Evolutionary conservation across 352 stramenopile species (phyloP).

Genomic region (Pelagophyceae sp.): DNA sequence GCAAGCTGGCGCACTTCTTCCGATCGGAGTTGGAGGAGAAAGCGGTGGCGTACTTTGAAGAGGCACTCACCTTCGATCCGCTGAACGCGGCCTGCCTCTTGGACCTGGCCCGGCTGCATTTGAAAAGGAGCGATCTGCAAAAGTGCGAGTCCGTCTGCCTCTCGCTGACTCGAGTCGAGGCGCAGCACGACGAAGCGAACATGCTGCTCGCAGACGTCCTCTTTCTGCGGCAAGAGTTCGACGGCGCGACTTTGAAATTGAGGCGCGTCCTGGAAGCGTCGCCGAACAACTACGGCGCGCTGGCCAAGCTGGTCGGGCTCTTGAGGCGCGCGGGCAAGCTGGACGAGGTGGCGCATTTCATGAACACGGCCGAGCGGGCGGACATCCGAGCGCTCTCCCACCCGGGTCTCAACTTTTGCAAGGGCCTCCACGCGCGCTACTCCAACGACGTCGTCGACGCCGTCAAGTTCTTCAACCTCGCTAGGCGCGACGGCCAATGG

Average conservation of each 20-base stretch:
- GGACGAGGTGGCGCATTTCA: conserved; percentile 52
- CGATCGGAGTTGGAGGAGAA: conserved; percentile 36
- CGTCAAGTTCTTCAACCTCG: conserved; percentile 77
- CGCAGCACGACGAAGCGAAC: conserved; percentile 64
- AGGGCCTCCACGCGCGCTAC: conserved; percentile 72
- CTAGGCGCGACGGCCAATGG: conserved; percentile 70
- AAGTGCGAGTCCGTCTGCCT: conserved; percentile 70
- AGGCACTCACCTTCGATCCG: conserved; percentile 35
- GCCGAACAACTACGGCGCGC: conserved; percentile 73
- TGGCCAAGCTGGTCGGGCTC: conserved; percentile 73
- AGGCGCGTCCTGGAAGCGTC: conserved; percentile 59
- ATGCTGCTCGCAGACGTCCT: conserved; percentile 79
- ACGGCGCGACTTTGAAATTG: background rate
- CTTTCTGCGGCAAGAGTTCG: conserved; percentile 40
- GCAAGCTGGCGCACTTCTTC: conserved; percentile 63
- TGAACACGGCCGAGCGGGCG: conserved; percentile 64
- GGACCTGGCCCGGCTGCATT: conserved; percentile 58
- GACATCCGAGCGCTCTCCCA: conserved; percentile 61
- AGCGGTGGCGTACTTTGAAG: conserved; percentile 32
- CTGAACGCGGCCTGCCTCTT: conserved; percentile 70
- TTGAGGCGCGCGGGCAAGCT: conserved; percentile 70
- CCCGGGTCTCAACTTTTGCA: conserved; percentile 74
- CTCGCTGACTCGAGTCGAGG: conserved; percentile 63
- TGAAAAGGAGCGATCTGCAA: conserved; percentile 62
- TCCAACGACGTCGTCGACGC: conserved; percentile 76